Base-by-base conservation (phyloP, 2,329 filamentous ascomycete genomes). In the Macrophomina pseudophaseolina region DNA sequence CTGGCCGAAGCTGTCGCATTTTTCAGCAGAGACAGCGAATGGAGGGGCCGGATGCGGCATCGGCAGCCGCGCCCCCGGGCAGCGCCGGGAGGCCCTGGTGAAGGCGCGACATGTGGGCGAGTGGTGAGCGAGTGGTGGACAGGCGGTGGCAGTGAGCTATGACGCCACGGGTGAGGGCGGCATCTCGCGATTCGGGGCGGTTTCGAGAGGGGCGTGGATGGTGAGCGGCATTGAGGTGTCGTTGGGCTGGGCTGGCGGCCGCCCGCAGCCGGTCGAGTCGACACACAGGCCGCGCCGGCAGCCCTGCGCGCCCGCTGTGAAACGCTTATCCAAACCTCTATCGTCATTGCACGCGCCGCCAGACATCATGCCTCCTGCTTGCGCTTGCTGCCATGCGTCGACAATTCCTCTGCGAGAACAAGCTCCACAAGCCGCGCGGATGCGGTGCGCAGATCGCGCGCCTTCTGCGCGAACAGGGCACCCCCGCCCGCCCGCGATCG, bases 291-390 rank as follows among this genome's bases (percentile, higher is more conserved):
- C 7, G 54, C 40, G 40, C 28, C 23, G 12, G 40, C 56, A 28
- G 40, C 56, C 23, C 56, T 58, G 23, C 30, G 51, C 51, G 3
- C 14, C 32, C n/a, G 14, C 38, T 40, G 56, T 59, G 56, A 46
- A 59, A 59, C 56, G 56, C 28, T 59, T 59, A 59, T 59, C 56
- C 42, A n/a, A 8, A 59, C 56, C 23, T 59, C 56, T 59, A 46
- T 59, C 56, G 56, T 59, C 56, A 59, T 59, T 30, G 8, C 6
- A 33, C 32, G 52, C 52, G 32, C 52, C 52, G 18, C 4, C 52
- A n/a, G 40, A 46, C 56, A 46, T 33, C 40, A 18, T 32, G 28
- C 23, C 5, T 18, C 54, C 18, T 7, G 16, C 23, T 28, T 44
- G 18, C 54, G 18, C 11, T 14, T 30, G 40, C 40, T 18, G 56